Base-by-base conservation (phyloP, 306 rosid genomes). In the Cicer chorassanicum region DNA sequence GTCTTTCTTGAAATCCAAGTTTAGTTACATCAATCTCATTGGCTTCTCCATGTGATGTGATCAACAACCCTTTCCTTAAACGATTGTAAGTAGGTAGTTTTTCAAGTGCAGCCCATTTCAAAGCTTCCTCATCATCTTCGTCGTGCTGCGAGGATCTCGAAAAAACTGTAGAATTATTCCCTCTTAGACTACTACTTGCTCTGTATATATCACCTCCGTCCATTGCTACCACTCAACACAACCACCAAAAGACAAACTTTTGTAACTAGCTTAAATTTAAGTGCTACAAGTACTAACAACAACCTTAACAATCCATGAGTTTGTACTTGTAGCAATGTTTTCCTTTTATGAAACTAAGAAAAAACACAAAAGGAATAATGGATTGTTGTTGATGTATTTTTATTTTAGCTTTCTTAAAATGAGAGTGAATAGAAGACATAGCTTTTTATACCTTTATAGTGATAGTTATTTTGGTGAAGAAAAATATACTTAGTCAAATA, bases 21-120 rank as follows among this genome's bases (percentile, higher is more conserved):
- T 85, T 76, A 19, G 70, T 64, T 8, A 93, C 65, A 29, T 89
- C 86, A 49, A 93, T 74, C 76, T 93, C 90, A 48, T 36, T 75
- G 7, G 82, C 78, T 7, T 51, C 77, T 0, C 94, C 93, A 6
- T 19, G 42, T 0, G 94, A 76, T 1, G 87, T 40, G 6, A 86
- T 66, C 65, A 92, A 71, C 75, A 93, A 73, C 3, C 96, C 96
- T 84, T 82, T 93, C 71, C 82, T 89, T 40, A 93, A 16, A 51
- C 96, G 98, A 45, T 67, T 70, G 80, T 84, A 89, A 4, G 96
- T 90, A 3, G 96, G 98, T 24, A 93, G 93, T 76, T 68, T 89
- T 73, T 93, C 87, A 4, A 93, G 77, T 0, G 88, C 88, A 55
- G 90, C 89, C 96, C 96, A 89, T 74, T 81, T 86, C 4, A 93